Evolutionary conservation across 331 rosid genomes (phyloP).

Genomic region (Arachis monticola): DNA sequence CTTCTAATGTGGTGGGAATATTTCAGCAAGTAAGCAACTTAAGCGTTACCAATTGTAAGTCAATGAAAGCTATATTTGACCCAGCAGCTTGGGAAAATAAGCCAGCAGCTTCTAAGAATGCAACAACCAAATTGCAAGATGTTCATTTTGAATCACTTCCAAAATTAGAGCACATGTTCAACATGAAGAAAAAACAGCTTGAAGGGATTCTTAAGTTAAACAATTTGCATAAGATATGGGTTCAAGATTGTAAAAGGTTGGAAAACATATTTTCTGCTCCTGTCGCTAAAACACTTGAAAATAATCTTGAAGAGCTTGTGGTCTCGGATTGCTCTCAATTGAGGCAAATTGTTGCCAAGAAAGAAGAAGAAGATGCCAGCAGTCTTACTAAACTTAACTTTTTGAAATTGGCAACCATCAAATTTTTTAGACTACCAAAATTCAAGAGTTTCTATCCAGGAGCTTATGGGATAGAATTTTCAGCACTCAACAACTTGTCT

Average conservation of each 20-base stretch:
- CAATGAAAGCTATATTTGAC: conserved; percentile 9
- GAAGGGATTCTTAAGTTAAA: background rate
- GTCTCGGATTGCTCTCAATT: background rate
- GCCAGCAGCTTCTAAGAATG: background rate
- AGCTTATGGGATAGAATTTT: background rate
- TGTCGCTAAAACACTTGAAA: background rate
- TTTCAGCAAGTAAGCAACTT: conserved; percentile 16
- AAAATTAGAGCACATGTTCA: conserved; percentile 33
- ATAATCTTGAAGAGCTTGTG: conserved; percentile 9
- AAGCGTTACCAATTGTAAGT: conserved; percentile 28
- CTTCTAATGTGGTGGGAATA: conserved; percentile 2
- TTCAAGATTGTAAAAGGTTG: background rate
- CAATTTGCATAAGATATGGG: conserved; percentile 17
- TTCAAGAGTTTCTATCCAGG: conserved; percentile 23
- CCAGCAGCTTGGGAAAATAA: background rate
- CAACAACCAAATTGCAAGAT: background rate
- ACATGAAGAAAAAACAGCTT: no score
- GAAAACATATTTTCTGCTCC: conserved; percentile 33
- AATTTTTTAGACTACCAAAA: background rate
- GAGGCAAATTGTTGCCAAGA: conserved; percentile 21
- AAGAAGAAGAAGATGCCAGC: background rate
- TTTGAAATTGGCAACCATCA: background rate
- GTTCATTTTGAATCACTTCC: conserved; percentile 23
- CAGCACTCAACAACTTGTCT: background rate
- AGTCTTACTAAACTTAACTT: background rate